Evolutionary conservation across 164 flowering plant genomes (phyloP), one percentile per base, ranked within the genome.

Genomic region (Vitis rupestris): DNA sequence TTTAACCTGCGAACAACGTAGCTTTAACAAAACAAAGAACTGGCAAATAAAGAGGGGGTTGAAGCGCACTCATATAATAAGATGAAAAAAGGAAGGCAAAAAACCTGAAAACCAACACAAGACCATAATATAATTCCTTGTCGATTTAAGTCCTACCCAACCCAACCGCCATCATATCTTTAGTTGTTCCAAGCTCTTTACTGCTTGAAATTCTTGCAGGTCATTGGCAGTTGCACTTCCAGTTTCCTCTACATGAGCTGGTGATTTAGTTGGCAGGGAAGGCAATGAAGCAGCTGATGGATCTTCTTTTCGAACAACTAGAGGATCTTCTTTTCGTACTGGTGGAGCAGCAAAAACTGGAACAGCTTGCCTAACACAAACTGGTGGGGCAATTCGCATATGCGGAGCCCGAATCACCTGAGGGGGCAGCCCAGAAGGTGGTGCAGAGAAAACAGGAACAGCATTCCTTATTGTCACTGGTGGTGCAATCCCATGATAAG

Each of bases 391-490:
- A 57, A 76, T 50, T 16, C 67, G 71, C 12, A 78, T 73, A 2
- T 77, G 72, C 6, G 76, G 66, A n/a, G 81, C 66, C 59, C 76
- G 83, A 75, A 88, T 76, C 56, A 81, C 70, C 47, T 61, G 87
- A 50, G 84, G 73, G 27, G 80, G 65, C 29, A 58, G 65, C 9
- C 63, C 59, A 16, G 74, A 17, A 16, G 86, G 82, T 7, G 94
- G 94, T 37, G 99, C 89, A 29, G 98, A 85, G 80, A 81, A 91
- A 57, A 85, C 90, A 50, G 99, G 99, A 30, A 89, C 81, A 29
- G 89, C 83, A 15, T 82, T 91, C 76, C 99, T 87, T 60, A 91
- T 81, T 3, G 94, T 88, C 69, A 95, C 98, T 64, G 99, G 90
- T 1, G 87, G 98, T 53, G 99, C 98, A 63, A 88, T 70, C 10